A percentile compares a stretch with the other conserved stretches of the same genome.
Conservation (phyloP, 305 asterid species). For the Nicotiana rustica region DNA sequence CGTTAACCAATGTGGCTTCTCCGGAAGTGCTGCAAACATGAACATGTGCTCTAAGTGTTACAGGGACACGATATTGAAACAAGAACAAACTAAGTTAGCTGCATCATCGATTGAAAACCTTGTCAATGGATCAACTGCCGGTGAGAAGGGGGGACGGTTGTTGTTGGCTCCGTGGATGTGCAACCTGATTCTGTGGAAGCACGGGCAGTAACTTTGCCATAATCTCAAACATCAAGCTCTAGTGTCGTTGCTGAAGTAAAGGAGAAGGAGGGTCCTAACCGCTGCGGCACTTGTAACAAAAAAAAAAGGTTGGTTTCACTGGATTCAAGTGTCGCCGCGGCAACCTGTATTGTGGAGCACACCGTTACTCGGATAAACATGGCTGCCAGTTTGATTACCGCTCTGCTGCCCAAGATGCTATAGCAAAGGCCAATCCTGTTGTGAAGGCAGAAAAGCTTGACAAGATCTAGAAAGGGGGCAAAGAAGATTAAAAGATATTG, state of each 20-base stretch:
- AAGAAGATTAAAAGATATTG: too few species aligned
- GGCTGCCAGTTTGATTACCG: slow-evolving; percentile 55
- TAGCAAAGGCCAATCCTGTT: slow-evolving; percentile 60
- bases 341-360: slow-evolving; percentile 50
- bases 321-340: slow-evolving; percentile 60
- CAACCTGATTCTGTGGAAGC: slow-evolving; percentile 35
- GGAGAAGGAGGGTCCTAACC: slow-evolving; percentile 44
- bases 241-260: slow-evolving; percentile 36
- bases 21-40: slow-evolving; percentile 57
- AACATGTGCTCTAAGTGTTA: slow-evolving; percentile 70
- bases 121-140: slow-evolving; percentile 46
- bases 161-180: slow-evolving; percentile 8
- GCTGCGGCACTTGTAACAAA: slow-evolving; percentile 54
- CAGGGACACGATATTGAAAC: slow-evolving; percentile 52
- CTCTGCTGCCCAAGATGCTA: slow-evolving; percentile 51
- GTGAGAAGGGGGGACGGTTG: slow-evolving; percentile 33
- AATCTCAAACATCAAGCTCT: slow-evolving; percentile 30
- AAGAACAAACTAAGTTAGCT: slow-evolving; percentile 51
- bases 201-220: slow-evolving; percentile 27
- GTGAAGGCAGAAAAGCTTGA: slow-evolving; percentile 63
- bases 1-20: slow-evolving; percentile 61
- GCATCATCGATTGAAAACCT: slow-evolving; percentile 49
- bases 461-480: slow-evolving; percentile 43
- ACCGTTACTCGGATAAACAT: slow-evolving; percentile 60
- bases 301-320: slow-evolving; percentile 52